Conservation (phyloP, 2,329 filamentous ascomycete species). For the Ilyonectria sp. region DNA sequence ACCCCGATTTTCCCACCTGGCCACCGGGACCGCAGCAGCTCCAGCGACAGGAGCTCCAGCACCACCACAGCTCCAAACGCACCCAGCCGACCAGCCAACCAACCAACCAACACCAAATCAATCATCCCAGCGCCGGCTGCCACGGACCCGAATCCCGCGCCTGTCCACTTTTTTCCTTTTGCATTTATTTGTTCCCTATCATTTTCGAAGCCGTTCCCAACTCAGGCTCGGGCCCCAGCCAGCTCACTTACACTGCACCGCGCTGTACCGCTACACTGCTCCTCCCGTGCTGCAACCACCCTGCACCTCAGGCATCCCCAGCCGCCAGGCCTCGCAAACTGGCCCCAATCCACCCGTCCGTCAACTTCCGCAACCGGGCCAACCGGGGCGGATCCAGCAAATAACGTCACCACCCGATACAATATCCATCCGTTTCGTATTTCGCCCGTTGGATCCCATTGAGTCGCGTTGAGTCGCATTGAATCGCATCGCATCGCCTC, state of each 20-base stretch:
- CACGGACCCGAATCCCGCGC: neutral
- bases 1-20: conserved; percentile 56
- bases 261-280: conserved; percentile 2
- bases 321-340: conserved; percentile 25
- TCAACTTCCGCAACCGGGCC: conserved; percentile 42
- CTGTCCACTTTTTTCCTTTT: conserved; percentile 36
- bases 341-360: conserved; percentile 29
- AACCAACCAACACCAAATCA: conserved; percentile 7
- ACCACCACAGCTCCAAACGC: conserved; percentile 37
- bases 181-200: conserved; percentile 4
- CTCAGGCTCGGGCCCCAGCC: conserved; percentile 12
- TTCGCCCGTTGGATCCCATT: conserved; percentile 19
- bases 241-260: conserved; percentile 20
- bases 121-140: neutral
- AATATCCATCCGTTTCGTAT: conserved; percentile 12
- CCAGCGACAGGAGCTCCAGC: conserved; percentile 37
- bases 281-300: conserved; percentile 2
- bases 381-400: conserved; percentile 41
- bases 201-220: neutral
- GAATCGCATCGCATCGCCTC: conserved; percentile 41
- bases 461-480: conserved; percentile 27
- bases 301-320: conserved; percentile 28
- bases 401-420: conserved; percentile 35
- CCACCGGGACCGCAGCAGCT: conserved; percentile 45
- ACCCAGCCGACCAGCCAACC: conserved; percentile 21